Base-by-base conservation (phyloP, 2,329 filamentous ascomycete species). In the Xylaria digitata region DNA sequence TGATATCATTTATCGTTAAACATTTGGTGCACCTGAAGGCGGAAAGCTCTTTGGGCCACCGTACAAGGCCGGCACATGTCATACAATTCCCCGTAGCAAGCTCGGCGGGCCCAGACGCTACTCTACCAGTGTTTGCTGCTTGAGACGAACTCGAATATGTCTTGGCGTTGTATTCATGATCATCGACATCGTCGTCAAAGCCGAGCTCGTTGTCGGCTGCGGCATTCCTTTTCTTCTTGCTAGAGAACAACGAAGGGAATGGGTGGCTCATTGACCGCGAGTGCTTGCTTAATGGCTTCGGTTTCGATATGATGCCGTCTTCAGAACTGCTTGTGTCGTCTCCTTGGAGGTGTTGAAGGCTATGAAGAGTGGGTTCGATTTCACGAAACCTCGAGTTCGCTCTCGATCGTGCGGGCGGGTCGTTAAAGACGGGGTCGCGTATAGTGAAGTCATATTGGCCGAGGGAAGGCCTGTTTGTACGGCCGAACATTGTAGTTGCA, bases 21-120 rank as follows among this genome's bases (percentile, higher is more conserved):
- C 94, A 97, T 61, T 92, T 90, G 48, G 92, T 91, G 78, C 94
- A 97, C 72, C 93, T 87, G 78, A 96, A 97, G 43, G 90, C 87
- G 42, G 86, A 86, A 68, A 94, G 80, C 60, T 90, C 87, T 68
- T 85, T 87, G 1, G 93, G 93, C 90, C 93, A 97, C 63, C 91
- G 86, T 70, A 96, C 90, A 63, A 89, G 87, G 61, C 91, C 91
- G 73, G 90, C 92, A 78, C 94, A 97, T 40, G 93, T 94, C 87
- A 95, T 94, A 77, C 94, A 97, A 73, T 88, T 89, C 23, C 92
- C 91, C 37, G 88, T 90, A 32, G 84, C 83, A 74, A 90, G 87
- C 71, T 92, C 88, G 30, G 59, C 61, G 19, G 75, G 75, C 6
- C 74, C 75, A 50, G 71, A 70, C 30, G 67, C 67, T 53, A 63